These are phyloP conservation scores for Fusarium nygamai DNA, from an alignment of 2,329 filamentous ascomycete genomes.

Conservation along the genomic window DNA sequence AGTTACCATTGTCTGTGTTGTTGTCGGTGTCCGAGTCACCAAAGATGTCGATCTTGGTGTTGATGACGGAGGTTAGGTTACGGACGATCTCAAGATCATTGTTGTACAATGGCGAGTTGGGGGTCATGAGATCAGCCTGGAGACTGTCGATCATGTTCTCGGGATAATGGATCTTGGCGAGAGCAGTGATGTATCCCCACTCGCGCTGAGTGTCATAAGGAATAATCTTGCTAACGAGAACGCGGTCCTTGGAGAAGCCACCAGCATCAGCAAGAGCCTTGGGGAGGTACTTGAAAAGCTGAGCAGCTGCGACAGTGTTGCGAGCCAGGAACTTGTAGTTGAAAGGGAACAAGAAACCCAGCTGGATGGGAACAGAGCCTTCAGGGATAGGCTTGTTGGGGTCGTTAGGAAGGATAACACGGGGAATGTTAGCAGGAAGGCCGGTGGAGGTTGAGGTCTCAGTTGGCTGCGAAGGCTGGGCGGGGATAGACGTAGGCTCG, in stretches of 20 bases:
- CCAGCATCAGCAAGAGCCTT: constrained; percentile 72
- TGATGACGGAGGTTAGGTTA: constrained; percentile 82
- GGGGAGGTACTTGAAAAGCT: constrained; percentile 86
- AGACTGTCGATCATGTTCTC: constrained; percentile 74
- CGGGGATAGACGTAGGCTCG: constrained; percentile 53
- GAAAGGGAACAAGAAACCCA: constrained; percentile 83
- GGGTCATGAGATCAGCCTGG: constrained; percentile 73
- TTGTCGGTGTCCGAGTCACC: constrained; percentile 54
- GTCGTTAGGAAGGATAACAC: constrained; percentile 77
- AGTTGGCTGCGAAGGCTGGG: constrained; percentile 44
- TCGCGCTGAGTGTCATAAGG: constrained; percentile 77
- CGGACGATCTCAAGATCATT: constrained; percentile 72
- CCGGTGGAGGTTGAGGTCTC: constrained; percentile 59
- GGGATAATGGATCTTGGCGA: constrained; percentile 76
- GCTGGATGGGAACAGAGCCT: constrained; percentile 78
- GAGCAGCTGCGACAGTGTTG: constrained; percentile 76
- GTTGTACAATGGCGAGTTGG: constrained; percentile 79
- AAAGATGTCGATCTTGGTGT: constrained; percentile 72
- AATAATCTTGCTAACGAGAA: constrained; percentile 76
- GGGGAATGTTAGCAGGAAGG: constrained; percentile 75
- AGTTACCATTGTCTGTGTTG: constrained; percentile 42
- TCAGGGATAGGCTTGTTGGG: constrained; percentile 63
- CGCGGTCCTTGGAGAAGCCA: constrained; percentile 64
- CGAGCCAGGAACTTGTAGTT: constrained; percentile 86
- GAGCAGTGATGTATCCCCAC: constrained; percentile 83